A percentile compares a stretch with the other conserved stretches of the same genome.
Evolutionary conservation across 352 stramenopile genomes (phyloP).

Genomic region (Globisporangium nodosum): DNA sequence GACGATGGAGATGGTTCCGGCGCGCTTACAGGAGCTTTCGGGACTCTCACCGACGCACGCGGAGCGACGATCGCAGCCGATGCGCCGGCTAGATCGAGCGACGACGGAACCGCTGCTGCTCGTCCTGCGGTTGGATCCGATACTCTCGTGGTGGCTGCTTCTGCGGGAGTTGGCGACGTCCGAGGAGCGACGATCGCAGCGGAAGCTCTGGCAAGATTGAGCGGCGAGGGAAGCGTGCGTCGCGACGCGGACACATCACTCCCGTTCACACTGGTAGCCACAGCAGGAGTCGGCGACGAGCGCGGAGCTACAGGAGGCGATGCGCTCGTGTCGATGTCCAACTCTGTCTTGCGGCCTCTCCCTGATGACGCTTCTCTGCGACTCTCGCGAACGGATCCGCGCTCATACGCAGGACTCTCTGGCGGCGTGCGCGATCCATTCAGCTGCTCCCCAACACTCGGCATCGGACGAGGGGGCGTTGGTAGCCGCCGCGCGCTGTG

Average conservation of each 20-base stretch:
- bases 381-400: constrained; percentile 6
- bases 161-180: not conserved
- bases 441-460: constrained; percentile 7
- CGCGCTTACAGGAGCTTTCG: not conserved
- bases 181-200: constrained; percentile 1
- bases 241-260: not conserved
- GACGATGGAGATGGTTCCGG: not conserved
- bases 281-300: not conserved
- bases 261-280: not conserved
- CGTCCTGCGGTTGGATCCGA: not conserved
- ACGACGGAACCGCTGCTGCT: not conserved
- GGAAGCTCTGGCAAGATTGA: constrained; percentile 3
- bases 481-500: constrained; percentile 1
- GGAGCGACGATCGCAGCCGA: not conserved
- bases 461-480: constrained; percentile 7
- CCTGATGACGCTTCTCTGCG: not conserved
- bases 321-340: constrained; percentile 11
- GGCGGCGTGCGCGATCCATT: constrained; percentile 8
- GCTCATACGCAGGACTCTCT: constrained; percentile 7
- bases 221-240: constrained; percentile 1
- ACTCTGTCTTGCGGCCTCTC: constrained; percentile 5
- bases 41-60: not conserved
- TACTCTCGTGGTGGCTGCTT: not conserved
- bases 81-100: not conserved
- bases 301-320: constrained; percentile 1